A percentile compares a stretch with the other conserved stretches of the same genome.
phyloP scores from a whole-genome alignment of 2,329 filamentous ascomycete genomes.

The Aspergillus caelatus region DNA sequence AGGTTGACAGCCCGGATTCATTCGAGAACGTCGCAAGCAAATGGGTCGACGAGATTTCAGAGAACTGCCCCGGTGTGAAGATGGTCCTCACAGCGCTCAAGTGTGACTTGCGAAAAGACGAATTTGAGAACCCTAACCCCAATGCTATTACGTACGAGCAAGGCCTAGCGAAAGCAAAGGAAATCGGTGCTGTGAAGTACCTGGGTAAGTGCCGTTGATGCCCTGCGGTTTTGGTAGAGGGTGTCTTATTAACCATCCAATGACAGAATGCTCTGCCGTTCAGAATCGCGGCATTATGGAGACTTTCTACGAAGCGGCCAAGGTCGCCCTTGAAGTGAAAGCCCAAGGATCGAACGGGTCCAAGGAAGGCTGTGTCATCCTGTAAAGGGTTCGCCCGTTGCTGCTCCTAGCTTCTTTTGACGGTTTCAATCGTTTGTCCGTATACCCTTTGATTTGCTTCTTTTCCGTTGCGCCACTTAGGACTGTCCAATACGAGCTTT shows the following conservation, averaged over 20 bases:
- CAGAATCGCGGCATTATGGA: slow-evolving; percentile 97
- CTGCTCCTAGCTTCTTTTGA: neutral
- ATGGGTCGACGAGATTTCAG: slow-evolving; percentile 96
- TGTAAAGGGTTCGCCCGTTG: slow-evolving; percentile 25
- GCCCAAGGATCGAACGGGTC: slow-evolving; percentile 38
- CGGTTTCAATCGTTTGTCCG: slow-evolving; percentile 12
- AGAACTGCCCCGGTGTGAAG: slow-evolving; percentile 95
- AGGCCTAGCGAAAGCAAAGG: slow-evolving; percentile 85
- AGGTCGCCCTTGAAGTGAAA: slow-evolving; percentile 73
- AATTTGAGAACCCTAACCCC: slow-evolving; percentile 69
- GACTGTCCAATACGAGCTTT: neutral
- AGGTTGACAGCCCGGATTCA: slow-evolving; percentile 90
- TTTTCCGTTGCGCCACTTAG: neutral
- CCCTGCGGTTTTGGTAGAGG: neutral
- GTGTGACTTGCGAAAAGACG: slow-evolving; percentile 88
- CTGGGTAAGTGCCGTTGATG: slow-evolving; percentile 59
- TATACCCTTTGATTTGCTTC: slow-evolving; percentile 20
- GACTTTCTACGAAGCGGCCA: slow-evolving; percentile 95
- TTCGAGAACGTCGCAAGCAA: slow-evolving; percentile 98
- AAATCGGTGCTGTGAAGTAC: slow-evolving; percentile 90
- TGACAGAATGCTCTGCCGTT: slow-evolving; percentile 93
- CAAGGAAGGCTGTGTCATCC: slow-evolving; percentile 38
- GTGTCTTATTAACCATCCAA: slow-evolving; percentile 2
- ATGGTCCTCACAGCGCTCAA: slow-evolving; percentile 94
- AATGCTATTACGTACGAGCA: slow-evolving; percentile 80